Conservation (phyloP, 2,329 filamentous ascomycete species). For the Zelopaecilomyces penicillatus region DNA sequence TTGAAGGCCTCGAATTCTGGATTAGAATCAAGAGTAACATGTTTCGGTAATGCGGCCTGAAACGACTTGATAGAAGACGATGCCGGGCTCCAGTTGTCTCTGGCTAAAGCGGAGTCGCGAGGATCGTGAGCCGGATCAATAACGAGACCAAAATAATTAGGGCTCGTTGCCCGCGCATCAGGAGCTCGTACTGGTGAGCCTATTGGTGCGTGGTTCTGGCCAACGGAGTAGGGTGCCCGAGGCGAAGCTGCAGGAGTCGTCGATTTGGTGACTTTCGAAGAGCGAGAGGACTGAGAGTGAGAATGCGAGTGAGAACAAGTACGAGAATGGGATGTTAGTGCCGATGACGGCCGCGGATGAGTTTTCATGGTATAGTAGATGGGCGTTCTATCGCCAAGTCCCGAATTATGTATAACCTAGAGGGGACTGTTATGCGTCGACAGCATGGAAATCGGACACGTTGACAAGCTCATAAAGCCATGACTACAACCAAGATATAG, state of each 20-base stretch:
- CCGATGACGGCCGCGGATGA: constrained; percentile 28
- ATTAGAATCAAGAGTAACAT: constrained; percentile 65
- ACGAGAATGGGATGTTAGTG: constrained; percentile 22
- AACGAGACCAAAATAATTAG: constrained; percentile 80
- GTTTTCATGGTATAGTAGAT: constrained; percentile 41
- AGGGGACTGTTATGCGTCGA: not conserved
- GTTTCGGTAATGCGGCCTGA: constrained; percentile 57
- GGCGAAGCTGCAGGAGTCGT: constrained; percentile 47
- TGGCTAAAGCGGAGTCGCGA: constrained; percentile 55
- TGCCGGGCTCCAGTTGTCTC: constrained; percentile 67
- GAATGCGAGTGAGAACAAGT: constrained; percentile 22
- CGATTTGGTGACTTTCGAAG: constrained; percentile 30
- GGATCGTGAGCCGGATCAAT: constrained; percentile 53
- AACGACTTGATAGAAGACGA: constrained; percentile 65
- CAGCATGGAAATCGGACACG: constrained; percentile 4
- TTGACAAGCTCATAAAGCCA: constrained; percentile 4
- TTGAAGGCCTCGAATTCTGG: constrained; percentile 76
- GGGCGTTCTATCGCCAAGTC: constrained; percentile 25
- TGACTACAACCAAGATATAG: not conserved
- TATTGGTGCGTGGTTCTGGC: constrained; percentile 45
- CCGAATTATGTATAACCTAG: constrained; percentile 24
- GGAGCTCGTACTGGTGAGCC: constrained; percentile 33
- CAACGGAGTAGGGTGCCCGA: constrained; percentile 43
- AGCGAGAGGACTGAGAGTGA: constrained; percentile 34
- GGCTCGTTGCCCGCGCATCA: constrained; percentile 50